These are phyloP conservation scores for Aspergillus uvarum DNA, from an alignment of 2,329 filamentous ascomycete species.

Conservation along the genomic window DNA sequence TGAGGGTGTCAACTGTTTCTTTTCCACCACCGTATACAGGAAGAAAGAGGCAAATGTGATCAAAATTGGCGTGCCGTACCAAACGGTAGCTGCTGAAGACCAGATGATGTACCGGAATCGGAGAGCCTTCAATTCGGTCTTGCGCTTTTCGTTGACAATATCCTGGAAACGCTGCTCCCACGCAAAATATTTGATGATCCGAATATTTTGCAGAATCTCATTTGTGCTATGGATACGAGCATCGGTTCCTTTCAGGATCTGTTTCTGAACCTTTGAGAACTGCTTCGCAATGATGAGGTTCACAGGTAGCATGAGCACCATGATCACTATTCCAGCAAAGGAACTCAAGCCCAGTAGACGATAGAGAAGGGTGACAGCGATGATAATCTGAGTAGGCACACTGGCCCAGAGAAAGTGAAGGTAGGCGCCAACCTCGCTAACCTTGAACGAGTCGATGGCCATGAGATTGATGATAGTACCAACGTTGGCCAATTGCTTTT, in stretches of 20 bases:
- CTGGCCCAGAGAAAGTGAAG: conserved; percentile 93
- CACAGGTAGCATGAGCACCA: conserved; percentile 82
- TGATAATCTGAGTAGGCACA: conserved; percentile 81
- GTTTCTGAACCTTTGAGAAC: conserved; percentile 83
- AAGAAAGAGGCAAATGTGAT: conserved; percentile 97
- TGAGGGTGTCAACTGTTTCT: conserved; percentile 85
- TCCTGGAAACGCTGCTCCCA: conserved; percentile 92
- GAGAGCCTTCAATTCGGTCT: conserved; percentile 72
- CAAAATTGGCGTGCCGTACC: conserved; percentile 91
- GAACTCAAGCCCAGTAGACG: conserved; percentile 88
- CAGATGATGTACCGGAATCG: conserved; percentile 85
- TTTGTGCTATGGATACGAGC: conserved; percentile 96
- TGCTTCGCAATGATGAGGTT: conserved; percentile 86
- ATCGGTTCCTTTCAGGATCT: conserved; percentile 89
- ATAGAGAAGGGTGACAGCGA: conserved; percentile 81
- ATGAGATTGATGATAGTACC: conserved; percentile 99
- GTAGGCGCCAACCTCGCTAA: conserved; percentile 91
- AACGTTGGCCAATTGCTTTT: conserved; percentile 78
- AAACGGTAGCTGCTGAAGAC: conserved; percentile 87
- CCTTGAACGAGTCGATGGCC: conserved; percentile 99
- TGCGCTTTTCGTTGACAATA: conserved; percentile 85
- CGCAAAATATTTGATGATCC: conserved; percentile 99
- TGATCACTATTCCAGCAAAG: conserved; percentile 87
- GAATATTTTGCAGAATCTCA: conserved; percentile 93
- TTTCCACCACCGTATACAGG: conserved; percentile 85